Percentiles rank a stretch among this genome's conserved stretches.
These are phyloP conservation scores for Ophiostoma quercus DNA, from an alignment of 2,329 filamentous ascomycete genomes.

Conservation along the genomic window DNA sequence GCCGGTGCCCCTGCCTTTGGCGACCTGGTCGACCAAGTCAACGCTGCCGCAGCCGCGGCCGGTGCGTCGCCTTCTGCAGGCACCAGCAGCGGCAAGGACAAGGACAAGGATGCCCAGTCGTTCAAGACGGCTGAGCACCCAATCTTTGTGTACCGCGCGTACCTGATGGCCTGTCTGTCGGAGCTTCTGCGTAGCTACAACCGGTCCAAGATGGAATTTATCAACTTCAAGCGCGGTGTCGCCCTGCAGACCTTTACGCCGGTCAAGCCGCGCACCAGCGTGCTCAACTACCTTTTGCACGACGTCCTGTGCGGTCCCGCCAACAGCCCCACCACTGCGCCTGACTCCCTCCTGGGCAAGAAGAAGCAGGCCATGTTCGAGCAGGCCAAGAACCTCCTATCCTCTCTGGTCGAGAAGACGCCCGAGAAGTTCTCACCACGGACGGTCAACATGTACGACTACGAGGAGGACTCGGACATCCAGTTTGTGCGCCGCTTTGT, in stretches of 20 bases:
- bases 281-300: constrained; percentile 89
- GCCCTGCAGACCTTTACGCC: constrained; percentile 79
- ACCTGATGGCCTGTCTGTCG: constrained; percentile 83
- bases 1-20: background rate
- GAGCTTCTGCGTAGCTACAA: constrained; percentile 91
- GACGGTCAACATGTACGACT: constrained; percentile 52
- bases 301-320: constrained; percentile 62
- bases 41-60: background rate
- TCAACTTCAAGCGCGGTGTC: constrained; percentile 94
- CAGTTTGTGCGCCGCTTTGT: constrained; percentile 93
- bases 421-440: constrained; percentile 65
- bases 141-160: constrained; percentile 94
- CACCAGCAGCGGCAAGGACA: constrained; percentile 22
- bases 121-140: constrained; percentile 93
- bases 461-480: constrained; percentile 75
- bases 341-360: constrained; percentile 68
- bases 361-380: constrained; percentile 81
- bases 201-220: constrained; percentile 94
- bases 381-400: constrained; percentile 80
- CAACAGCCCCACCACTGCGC: constrained; percentile 35
- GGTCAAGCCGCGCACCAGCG: constrained; percentile 85
- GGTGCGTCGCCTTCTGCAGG: background rate
- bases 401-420: constrained; percentile 82
- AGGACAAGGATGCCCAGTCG: constrained; percentile 58
- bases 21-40: constrained; percentile 2